Percentiles rank a stretch among this genome's conserved stretches.
Evolutionary conservation across 78 protist genomes (phyloP).

Genomic region (Dictyostelium purpureum): DNA sequence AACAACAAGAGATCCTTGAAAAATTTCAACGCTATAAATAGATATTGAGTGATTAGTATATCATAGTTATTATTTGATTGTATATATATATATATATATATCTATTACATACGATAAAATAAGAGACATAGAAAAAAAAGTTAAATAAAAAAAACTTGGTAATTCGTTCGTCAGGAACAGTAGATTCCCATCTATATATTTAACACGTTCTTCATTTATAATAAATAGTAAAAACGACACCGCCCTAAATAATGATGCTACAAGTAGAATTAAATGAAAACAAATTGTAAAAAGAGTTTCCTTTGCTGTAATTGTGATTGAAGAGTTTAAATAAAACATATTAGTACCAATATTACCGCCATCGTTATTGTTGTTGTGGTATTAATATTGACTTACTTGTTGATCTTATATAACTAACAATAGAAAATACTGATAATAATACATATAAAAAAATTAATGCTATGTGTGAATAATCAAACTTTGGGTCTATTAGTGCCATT

Average conservation of each 20-base stretch:
- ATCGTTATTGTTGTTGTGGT: not conserved
- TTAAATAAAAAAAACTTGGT: not conserved
- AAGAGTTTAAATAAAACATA: not conserved
- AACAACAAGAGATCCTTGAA: not conserved
- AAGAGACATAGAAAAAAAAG: conserved; percentile 8
- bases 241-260: not conserved
- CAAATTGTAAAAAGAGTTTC: not conserved
- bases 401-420: not conserved
- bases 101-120: not conserved
- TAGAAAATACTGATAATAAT: not conserved
- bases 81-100: not conserved
- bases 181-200: not conserved
- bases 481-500: not conserved
- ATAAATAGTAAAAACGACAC: not conserved
- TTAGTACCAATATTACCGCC: not conserved
- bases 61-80: not conserved
- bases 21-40: not conserved
- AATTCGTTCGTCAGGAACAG: not conserved
- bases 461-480: not conserved
- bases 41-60: not conserved
- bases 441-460: not conserved
- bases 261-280: not conserved
- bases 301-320: not conserved
- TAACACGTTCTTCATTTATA: not conserved
- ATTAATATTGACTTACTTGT: not conserved